Evolutionary conservation across 2,329 filamentous ascomycete genomes (phyloP).

Genomic region (Fonsecaea multimorphosa): DNA sequence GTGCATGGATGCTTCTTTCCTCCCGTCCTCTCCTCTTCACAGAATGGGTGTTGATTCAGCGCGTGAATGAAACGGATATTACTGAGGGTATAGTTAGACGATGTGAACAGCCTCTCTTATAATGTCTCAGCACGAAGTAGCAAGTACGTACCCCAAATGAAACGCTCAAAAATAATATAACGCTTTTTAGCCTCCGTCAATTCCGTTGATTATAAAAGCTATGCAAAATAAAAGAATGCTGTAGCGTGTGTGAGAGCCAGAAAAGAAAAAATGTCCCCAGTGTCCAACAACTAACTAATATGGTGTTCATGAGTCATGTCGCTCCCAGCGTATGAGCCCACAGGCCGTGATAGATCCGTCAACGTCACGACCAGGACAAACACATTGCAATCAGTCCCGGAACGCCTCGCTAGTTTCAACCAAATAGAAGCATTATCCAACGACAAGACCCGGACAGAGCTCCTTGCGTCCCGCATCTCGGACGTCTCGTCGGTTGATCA

Average conservation of each 20-base stretch:
- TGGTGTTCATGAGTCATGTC: background rate
- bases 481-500: background rate
- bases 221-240: background rate
- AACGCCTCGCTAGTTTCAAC: background rate
- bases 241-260: background rate
- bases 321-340: background rate
- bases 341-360: background rate
- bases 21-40: too few relatives aligned
- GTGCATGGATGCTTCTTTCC: too few relatives aligned
- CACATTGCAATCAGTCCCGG: background rate
- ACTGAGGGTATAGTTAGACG: too few relatives aligned
- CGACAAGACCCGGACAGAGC: background rate
- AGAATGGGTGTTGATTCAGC: too few relatives aligned
- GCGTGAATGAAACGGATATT: too few relatives aligned
- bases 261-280: background rate
- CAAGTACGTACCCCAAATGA: too few relatives aligned
- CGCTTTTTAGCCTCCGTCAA: background rate
- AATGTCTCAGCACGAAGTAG: background rate
- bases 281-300: background rate
- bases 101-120: background rate
- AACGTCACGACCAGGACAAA: background rate
- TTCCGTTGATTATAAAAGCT: slow-evolving; percentile 10
- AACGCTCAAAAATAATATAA: background rate
- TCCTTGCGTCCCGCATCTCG: background rate
- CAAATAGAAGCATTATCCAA: background rate